Conservation (phyloP, 306 rosid genomes). For the Lathyrus tuberosus region DNA sequence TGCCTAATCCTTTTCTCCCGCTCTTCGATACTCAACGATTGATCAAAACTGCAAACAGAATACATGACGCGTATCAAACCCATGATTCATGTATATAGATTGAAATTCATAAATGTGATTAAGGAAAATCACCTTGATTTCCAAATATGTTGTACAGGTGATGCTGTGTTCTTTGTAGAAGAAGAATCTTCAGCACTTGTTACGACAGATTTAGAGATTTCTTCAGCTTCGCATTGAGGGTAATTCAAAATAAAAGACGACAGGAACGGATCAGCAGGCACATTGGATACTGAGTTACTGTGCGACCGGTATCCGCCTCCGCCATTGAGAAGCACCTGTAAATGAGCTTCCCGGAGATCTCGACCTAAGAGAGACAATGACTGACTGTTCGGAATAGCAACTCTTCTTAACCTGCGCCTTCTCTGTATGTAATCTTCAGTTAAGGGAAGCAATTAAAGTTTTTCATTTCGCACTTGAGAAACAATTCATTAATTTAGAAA, state of each 20-base stretch:
- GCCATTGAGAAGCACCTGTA: slow-evolving; percentile 84
- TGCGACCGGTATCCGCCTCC: slow-evolving; percentile 60
- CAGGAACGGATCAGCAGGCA: slow-evolving; percentile 78
- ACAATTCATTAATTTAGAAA: slow-evolving; percentile 1
- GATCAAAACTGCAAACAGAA: slow-evolving; percentile 72
- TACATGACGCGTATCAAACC: slow-evolving; percentile 14
- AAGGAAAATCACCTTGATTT: slow-evolving; percentile 82
- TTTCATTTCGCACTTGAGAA: slow-evolving; percentile 22
- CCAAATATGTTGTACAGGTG: slow-evolving; percentile 70
- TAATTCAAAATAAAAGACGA: slow-evolving; percentile 86
- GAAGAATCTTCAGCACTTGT: slow-evolving; percentile 61
- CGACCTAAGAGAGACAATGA: slow-evolving; percentile 69
- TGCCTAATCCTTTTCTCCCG: slow-evolving; percentile 76
- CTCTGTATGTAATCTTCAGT: slow-evolving; percentile 83
- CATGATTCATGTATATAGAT: background rate
- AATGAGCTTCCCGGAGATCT: slow-evolving; percentile 97
- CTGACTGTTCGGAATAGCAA: slow-evolving; percentile 82
- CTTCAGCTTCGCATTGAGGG: slow-evolving; percentile 88
- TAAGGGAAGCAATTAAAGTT: slow-evolving; percentile 50
- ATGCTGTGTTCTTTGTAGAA: slow-evolving; percentile 48
- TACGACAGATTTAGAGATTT: slow-evolving; percentile 83
- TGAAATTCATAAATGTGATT: background rate
- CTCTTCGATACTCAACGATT: slow-evolving; percentile 84
- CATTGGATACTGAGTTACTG: slow-evolving; percentile 56
- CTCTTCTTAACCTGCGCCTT: slow-evolving; percentile 81